Evolutionary conservation across 2,329 filamentous ascomycete genomes (phyloP).

Genomic region (Onygenales sp.): DNA sequence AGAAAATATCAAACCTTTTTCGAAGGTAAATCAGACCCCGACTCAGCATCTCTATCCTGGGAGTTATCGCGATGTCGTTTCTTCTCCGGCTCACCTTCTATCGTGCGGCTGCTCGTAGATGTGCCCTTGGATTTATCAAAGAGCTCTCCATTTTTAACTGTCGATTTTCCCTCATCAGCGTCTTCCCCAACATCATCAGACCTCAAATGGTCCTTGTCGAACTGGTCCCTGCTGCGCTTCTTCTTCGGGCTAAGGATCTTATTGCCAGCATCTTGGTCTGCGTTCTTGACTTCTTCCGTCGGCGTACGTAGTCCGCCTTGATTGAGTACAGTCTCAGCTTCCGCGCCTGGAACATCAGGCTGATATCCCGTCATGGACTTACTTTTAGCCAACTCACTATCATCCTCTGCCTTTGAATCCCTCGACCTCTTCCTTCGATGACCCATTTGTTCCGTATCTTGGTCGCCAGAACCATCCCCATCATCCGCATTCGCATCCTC

Average conservation of each 20-base stretch:
- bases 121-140: constrained; percentile 3
- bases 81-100: constrained; percentile 31
- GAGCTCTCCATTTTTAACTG: constrained; percentile 1
- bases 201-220: constrained; percentile 27
- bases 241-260: constrained; percentile 29
- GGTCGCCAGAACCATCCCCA: constrained; percentile 1
- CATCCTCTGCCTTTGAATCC: constrained; percentile 16
- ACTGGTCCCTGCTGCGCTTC: constrained; percentile 35
- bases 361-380: neutral
- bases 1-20: constrained; percentile 15
- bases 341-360: neutral
- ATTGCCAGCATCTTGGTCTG: constrained; percentile 10
- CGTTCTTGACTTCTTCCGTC: constrained; percentile 9
- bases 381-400: neutral
- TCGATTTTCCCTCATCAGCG: neutral
- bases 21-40: constrained; percentile 6
- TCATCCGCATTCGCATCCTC: constrained; percentile 28
- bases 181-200: constrained; percentile 12
- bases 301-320: constrained; percentile 8
- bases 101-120: constrained; percentile 3
- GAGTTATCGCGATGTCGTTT: constrained; percentile 35
- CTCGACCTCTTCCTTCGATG: constrained; percentile 27
- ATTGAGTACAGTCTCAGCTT: neutral
- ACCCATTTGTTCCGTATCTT: constrained; percentile 14
- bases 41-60: constrained; percentile 23